Evolutionary conservation across 2,329 filamentous ascomycete genomes (phyloP).

Genomic region (Ophidiomyces ophidiicola): DNA sequence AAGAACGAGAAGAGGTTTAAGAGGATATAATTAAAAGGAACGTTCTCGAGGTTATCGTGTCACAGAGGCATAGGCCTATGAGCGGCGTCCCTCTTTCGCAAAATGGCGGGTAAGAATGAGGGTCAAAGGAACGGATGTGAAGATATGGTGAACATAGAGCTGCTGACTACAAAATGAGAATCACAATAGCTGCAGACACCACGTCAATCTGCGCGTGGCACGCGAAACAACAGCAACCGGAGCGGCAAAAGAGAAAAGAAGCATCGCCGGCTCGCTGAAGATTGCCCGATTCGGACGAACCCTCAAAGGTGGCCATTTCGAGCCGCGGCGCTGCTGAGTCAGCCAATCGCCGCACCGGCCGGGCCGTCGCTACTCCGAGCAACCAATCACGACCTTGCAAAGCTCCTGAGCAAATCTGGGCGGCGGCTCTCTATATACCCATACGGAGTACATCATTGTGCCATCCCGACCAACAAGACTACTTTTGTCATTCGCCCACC

Average conservation of each 20-base stretch:
- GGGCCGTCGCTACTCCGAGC: conserved; percentile 1
- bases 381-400: background rate
- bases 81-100: conserved; percentile 4
- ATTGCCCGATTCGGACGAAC: conserved; percentile 2
- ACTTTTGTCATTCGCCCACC: background rate
- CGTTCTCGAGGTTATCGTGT: conserved; percentile 3
- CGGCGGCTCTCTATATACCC: too few species aligned
- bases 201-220: background rate
- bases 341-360: background rate
- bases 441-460: too few species aligned
- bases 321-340: conserved; percentile 4
- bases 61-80: conserved; percentile 7
- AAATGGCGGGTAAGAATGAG: conserved; percentile 3
- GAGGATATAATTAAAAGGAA: conserved; percentile 1
- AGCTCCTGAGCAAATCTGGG: background rate
- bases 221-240: background rate
- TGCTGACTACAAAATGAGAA: conserved; percentile 2
- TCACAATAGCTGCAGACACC: conserved; percentile 2
- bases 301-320: conserved; percentile 10
- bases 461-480: background rate
- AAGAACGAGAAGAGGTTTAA: background rate
- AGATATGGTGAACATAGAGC: conserved; percentile 4
- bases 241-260: background rate
- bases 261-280: conserved; percentile 5
- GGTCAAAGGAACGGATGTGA: conserved; percentile 9